These are phyloP conservation scores for Cryptococcus sp. DNA, from an alignment of 1,284 basidiomycete genomes.

Conservation along the genomic window DNA sequence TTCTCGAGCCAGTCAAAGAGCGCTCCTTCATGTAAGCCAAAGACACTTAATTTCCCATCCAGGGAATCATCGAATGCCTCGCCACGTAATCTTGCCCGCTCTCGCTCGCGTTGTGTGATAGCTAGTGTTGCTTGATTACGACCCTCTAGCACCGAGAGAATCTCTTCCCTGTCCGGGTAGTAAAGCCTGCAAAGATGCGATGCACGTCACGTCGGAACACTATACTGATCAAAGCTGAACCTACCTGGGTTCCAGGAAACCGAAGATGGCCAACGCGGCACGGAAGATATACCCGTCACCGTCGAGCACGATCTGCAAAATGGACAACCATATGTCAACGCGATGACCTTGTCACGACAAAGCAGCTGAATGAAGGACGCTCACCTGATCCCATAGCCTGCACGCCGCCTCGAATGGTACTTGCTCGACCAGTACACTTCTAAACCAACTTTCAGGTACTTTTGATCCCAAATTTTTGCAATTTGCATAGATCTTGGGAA, in stretches of 20 bases:
- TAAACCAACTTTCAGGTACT: constrained; percentile 63
- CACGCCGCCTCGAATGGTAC: constrained; percentile 84
- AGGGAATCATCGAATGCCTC: constrained; percentile 58
- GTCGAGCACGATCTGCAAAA: constrained; percentile 47
- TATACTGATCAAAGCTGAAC: constrained; percentile 2
- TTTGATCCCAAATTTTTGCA: constrained; percentile 70
- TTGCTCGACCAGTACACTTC: constrained; percentile 81
- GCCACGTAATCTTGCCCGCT: constrained; percentile 57
- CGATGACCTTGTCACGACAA: too few relatives aligned
- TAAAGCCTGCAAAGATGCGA: constrained; percentile 34
- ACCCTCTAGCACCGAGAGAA: constrained; percentile 78
- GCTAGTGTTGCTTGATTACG: constrained; percentile 46
- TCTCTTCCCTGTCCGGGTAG: constrained; percentile 59
- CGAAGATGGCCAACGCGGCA: constrained; percentile 76
- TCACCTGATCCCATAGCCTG: constrained; percentile 72
- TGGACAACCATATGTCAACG: background rate
- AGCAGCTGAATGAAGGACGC: background rate
- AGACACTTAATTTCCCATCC: constrained; percentile 78
- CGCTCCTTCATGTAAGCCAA: constrained; percentile 78
- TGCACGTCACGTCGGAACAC: background rate
- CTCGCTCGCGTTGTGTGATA: constrained; percentile 56
- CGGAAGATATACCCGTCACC: constrained; percentile 65
- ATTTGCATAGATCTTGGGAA: constrained; percentile 96
- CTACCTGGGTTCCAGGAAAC: constrained; percentile 75
- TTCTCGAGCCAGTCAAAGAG: constrained; percentile 72